phyloP scores from a whole-genome alignment of 371 early-diverging fungal species.

The Mortierella sp. region DNA sequence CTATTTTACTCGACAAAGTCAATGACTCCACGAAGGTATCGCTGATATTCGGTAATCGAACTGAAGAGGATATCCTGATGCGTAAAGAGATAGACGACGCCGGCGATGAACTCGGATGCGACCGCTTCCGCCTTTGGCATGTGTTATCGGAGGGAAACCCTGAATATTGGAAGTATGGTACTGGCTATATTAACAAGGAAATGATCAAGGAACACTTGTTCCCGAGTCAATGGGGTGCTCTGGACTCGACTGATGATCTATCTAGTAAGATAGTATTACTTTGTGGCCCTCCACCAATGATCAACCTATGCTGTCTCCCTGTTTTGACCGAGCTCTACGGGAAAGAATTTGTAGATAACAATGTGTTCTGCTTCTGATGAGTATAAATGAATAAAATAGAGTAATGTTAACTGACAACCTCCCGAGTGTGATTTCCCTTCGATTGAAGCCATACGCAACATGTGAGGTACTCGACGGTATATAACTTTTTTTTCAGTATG shows the following conservation, averaged over 20 bases:
- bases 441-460: too few species aligned
- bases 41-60: conserved; percentile 63
- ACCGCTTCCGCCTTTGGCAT: conserved; percentile 58
- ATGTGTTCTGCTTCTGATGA: conserved; percentile 50
- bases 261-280: conserved; percentile 54
- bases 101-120: conserved; percentile 28
- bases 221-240: conserved; percentile 1
- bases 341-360: conserved; percentile 46
- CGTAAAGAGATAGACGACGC: conserved; percentile 37
- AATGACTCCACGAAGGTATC: conserved; percentile 56
- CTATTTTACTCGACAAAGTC: conserved; percentile 45
- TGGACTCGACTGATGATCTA: conserved; percentile 16
- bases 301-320: conserved; percentile 59
- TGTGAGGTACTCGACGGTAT: too few species aligned
- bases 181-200: conserved; percentile 48
- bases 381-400: conserved; percentile 5
- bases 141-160: conserved; percentile 52
- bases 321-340: conserved; percentile 49
- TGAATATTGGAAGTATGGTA: conserved; percentile 56
- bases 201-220: conserved; percentile 53
- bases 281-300: conserved; percentile 67
- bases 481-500: too few species aligned
- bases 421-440: too few species aligned
- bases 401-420: neutral
- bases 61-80: conserved; percentile 63